These are phyloP conservation scores for Acacia acuminata DNA, from an alignment of 306 rosid species.

Conservation along the genomic window DNA sequence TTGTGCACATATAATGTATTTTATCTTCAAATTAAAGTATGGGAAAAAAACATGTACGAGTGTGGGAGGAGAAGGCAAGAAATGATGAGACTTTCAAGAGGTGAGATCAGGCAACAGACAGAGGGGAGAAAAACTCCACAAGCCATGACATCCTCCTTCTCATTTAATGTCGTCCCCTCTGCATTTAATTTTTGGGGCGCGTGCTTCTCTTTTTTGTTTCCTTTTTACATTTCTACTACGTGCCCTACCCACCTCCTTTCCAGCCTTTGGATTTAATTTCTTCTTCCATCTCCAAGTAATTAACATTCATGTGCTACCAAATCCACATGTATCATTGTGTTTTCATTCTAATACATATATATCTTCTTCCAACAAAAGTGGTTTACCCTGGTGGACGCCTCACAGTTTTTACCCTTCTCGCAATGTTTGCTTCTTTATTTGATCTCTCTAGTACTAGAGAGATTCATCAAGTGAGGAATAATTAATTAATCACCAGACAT, in stretches of 20 bases:
- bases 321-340: background rate
- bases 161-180: conserved; percentile 30
- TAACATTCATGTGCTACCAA: background rate
- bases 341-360: background rate
- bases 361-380: background rate
- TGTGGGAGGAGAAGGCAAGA: conserved; percentile 40
- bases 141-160: conserved; percentile 45
- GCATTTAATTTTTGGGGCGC: conserved; percentile 67
- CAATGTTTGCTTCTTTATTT: background rate
- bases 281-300: background rate
- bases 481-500: background rate
- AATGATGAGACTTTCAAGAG: conserved; percentile 63
- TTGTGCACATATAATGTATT: too few species aligned
- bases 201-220: conserved; percentile 37
- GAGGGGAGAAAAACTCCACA: conserved; percentile 37
- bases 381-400: background rate
- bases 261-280: background rate
- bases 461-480: background rate
- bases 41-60: background rate
- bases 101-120: conserved; percentile 46
- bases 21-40: background rate
- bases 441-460: background rate
- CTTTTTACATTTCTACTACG: conserved; percentile 29
- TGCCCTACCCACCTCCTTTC: background rate
- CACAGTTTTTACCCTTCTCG: background rate